Evolutionary conservation across 306 rosid genomes (phyloP), one percentile per base, ranked within the genome.

Genomic region (Styphnolobium japonicum): DNA sequence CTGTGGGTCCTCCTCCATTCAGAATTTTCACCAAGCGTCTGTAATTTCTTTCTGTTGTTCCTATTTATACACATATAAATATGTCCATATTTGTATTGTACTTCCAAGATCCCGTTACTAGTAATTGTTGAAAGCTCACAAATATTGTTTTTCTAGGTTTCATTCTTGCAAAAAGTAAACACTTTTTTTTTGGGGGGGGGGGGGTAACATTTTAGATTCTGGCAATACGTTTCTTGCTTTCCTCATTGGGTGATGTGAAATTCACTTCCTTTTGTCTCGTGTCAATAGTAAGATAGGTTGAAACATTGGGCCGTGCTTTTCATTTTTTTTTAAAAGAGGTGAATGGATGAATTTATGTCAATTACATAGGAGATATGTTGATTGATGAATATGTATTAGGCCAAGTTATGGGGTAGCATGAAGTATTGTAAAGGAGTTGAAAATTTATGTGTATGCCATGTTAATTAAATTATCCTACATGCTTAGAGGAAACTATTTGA

Each of bases 1-100:
- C n/a, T n/a, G n/a, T 71, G 77, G 88, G 74, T 82, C 90, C 15
- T 68, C 75, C 65, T 80, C 89, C 57, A 82, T 89, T 58, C 87
- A 86, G 49, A 75, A 86, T 78, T 88, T 86, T 52, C 92, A 78
- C 80, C 97, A 88, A 77, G 87, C 97, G 98, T 94, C 62, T 89
- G 95, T 91, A n/a, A 46, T 68, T 78, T 60, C 9, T 75, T 36
- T 22, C 16, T 1, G 40, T 39, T 77, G 4, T 78, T 62, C 65
- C 37, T 75, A 66, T 75, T 43, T 65, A n/a, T 45, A n/a, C n/a
- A n/a, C n/a, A n/a, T n/a, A n/a, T n/a, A n/a, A 74, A 9, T 23
- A 67, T 16, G 73, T 8, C 40, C 21, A 29, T 8, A 1, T 40
- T 10, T 25, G 2, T 40, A 9, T 79, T 51, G 1, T 64, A 57